These are phyloP conservation scores for Adiantum capillusveneris DNA, from an alignment of 75 land plant species.

Conservation along the genomic window DNA sequence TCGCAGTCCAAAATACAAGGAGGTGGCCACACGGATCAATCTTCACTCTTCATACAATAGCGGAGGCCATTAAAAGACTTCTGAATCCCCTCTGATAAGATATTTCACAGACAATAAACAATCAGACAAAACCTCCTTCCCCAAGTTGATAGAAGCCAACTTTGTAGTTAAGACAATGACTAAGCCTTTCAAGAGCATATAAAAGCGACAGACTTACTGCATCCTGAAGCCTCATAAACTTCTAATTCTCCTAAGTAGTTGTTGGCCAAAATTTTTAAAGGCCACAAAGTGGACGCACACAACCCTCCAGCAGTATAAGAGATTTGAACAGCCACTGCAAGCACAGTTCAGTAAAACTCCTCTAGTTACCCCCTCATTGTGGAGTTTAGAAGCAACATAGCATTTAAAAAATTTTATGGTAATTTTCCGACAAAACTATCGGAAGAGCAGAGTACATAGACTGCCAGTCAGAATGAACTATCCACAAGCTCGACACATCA, in stretches of 20 bases:
- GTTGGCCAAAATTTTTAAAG: neutral
- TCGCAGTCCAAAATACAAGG: too few relatives aligned
- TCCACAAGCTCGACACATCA: too few relatives aligned
- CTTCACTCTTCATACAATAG: too few relatives aligned
- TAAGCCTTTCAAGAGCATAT: neutral
- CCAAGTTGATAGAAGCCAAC: conserved; percentile 1
- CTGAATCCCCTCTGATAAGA: too few relatives aligned
- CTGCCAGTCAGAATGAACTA: too few relatives aligned
- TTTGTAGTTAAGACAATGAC: neutral
- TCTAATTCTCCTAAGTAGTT: neutral
- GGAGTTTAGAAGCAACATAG: neutral
- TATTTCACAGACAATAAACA: too few relatives aligned
- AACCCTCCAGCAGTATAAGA: neutral
- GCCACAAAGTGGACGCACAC: neutral
- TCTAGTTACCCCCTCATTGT: conserved; percentile 17
- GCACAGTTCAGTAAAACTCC: conserved; percentile 16
- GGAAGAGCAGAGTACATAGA: too few relatives aligned
- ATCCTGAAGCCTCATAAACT: conserved; percentile 2
- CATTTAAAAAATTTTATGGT: neutral
- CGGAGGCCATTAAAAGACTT: too few relatives aligned
- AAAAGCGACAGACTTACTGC: neutral
- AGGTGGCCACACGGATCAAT: too few relatives aligned
- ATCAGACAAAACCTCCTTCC: neutral
- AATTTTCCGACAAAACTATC: too few relatives aligned
- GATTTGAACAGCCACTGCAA: neutral